Percentiles rank a stretch among this genome's conserved stretches.
Conservation (phyloP, 1,284 basidiomycete genomes). For the Polyporus tsugae region DNA sequence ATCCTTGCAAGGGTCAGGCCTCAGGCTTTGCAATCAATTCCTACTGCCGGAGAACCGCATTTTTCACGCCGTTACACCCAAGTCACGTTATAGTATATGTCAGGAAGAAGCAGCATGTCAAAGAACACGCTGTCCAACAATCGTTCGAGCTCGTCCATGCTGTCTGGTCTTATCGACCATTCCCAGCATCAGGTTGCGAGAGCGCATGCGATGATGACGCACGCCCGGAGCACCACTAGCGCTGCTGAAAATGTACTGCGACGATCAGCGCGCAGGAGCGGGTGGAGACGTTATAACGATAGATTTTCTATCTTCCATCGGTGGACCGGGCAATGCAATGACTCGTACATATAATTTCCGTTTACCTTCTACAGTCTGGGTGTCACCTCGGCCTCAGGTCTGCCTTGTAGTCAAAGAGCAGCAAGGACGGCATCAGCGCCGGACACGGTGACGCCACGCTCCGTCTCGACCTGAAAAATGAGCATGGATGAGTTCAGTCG, state of each 20-base stretch:
- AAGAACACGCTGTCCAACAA: background rate
- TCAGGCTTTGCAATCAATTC: background rate
- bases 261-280: background rate
- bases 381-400: background rate
- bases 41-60: background rate
- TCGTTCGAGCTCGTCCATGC: background rate
- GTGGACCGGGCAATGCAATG: background rate
- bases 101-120: background rate
- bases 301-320: background rate
- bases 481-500: background rate
- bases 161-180: slow-evolving; percentile 3
- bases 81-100: slow-evolving; percentile 5
- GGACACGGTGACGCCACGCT: slow-evolving; percentile 64
- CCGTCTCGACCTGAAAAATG: slow-evolving; percentile 56
- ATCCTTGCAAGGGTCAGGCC: too few relatives aligned
- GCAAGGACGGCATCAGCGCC: slow-evolving; percentile 72
- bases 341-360: background rate
- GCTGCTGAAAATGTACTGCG: background rate
- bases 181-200: slow-evolving; percentile 8
- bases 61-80: background rate
- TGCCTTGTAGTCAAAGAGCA: slow-evolving; percentile 33
- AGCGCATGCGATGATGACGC: slow-evolving; percentile 2
- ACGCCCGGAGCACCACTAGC: background rate
- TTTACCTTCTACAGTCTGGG: background rate
- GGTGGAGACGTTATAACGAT: background rate